Base-by-base conservation (phyloP, 1,284 basidiomycete genomes). In the Sanghuangporus sanghuang region DNA sequence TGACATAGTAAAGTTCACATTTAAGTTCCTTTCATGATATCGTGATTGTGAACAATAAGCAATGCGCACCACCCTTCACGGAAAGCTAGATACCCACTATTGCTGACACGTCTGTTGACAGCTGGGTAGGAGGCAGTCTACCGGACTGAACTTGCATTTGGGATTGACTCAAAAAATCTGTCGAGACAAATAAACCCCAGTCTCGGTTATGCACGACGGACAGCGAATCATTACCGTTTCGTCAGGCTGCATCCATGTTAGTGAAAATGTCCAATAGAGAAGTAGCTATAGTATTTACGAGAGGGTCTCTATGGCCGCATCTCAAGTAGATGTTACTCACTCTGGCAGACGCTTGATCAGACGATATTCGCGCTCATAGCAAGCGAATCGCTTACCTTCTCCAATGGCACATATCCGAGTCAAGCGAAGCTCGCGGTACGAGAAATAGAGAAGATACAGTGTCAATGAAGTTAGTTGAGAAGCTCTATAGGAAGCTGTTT, bases 91-190 rank as follows among this genome's bases (percentile, higher is more conserved):
- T 39, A 72, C 89, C 76, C 73, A 91, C 89, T 88, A 88, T 74
- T 89, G 88, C 85, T 87, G 89, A 71, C 89, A 92, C n/a, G 84
- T 85, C 18, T 73, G 74, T 42, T 72, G 78, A 74, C 89, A 91
- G 35, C 77, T 73, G 52, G 80, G 78, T 27, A 82, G 78, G 23
- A 80, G 77, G 69, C 89, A 92, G 64, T 84, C 76, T 35, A 65
- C 67, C 18, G 79, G 74, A 68, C 89, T 90, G 76, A 91, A 91
- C 74, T 79, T 89, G 81, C 89, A 91, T 70, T 73, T 79, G 39
- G 77, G 78, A 71, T 85, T 79, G 62, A 82, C 83, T 73, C 89
- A 91, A 69, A 75, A 74, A 64, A 83, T 77, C 83, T 85, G 49
- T 54, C 44, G 68, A 64, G 16, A 67, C 70, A 36, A 27, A 54